Percentiles rank a stretch among this genome's conserved stretches.
These are phyloP conservation scores for Lichtheimia hyalospora DNA, from an alignment of 371 early-diverging fungal species.

Conservation along the genomic window DNA sequence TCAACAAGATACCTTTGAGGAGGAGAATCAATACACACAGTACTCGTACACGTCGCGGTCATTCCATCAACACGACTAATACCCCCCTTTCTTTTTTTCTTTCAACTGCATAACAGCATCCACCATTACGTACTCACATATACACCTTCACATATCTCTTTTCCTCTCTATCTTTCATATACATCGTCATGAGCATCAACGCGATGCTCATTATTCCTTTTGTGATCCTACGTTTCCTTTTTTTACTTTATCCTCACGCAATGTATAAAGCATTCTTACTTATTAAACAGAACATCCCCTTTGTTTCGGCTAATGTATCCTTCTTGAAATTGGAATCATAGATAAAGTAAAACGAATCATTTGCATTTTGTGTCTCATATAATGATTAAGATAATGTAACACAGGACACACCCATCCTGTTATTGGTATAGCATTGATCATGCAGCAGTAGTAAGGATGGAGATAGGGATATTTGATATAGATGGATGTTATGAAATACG, in stretches of 20 bases:
- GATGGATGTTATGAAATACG: too few species aligned
- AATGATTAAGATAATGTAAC: neutral
- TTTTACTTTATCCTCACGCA: neutral
- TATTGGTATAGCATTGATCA: neutral
- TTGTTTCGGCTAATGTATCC: neutral
- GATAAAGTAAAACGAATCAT: neutral
- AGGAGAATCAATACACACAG: constrained; percentile 19
- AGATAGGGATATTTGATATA: too few species aligned
- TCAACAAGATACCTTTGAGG: constrained; percentile 13
- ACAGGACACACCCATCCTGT: neutral
- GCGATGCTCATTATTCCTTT: neutral
- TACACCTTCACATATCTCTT: neutral
- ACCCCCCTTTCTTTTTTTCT: neutral
- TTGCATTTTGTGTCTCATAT: neutral
- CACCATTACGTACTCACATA: neutral
- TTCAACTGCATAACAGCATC: neutral
- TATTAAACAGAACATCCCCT: neutral
- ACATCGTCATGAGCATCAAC: neutral
- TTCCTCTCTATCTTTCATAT: neutral
- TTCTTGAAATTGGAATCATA: neutral
- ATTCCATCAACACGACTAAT: constrained; percentile 6
- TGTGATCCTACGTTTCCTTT: neutral
- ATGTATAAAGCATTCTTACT: constrained; percentile 3
- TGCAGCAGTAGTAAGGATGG: too few species aligned
- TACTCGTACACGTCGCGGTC: constrained; percentile 13